A percentile compares a stretch with the other conserved stretches of the same genome.
These are phyloP conservation scores for Rosa rugosa DNA, from an alignment of 306 rosid genomes.

Conservation along the genomic window DNA sequence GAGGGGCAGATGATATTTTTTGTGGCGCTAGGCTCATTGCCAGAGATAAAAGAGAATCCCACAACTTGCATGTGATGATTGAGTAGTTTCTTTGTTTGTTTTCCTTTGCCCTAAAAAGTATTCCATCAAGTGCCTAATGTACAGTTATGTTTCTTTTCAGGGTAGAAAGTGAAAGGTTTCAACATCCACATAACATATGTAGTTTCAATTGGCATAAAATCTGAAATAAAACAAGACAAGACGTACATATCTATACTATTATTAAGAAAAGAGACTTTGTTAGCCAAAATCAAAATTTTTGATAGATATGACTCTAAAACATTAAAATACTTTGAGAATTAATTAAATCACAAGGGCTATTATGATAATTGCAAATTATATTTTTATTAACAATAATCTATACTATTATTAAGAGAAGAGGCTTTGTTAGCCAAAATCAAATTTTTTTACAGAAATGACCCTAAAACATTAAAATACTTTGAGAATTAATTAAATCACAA, in stretches of 20 bases:
- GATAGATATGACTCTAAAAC: no score
- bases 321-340: no score
- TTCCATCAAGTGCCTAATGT: background rate
- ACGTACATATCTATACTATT: background rate
- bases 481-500: no score
- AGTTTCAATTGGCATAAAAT: slow-evolving; percentile 4
- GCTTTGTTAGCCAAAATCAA: no score
- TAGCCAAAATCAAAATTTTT: no score
- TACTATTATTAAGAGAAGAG: no score
- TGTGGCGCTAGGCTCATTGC: slow-evolving; percentile 20
- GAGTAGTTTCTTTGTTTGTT: slow-evolving; percentile 10
- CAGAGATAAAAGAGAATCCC: slow-evolving; percentile 5
- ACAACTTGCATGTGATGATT: slow-evolving; percentile 11
- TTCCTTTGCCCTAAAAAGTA: background rate
- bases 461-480: no score
- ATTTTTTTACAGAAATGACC: no score
- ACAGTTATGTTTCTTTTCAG: slow-evolving; percentile 4
- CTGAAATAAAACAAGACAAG: slow-evolving; percentile 13
- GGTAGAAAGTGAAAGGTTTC: slow-evolving; percentile 24
- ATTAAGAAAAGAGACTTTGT: no score
- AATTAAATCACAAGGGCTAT: no score
- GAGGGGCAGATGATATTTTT: background rate
- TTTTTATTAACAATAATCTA: no score
- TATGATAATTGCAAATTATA: no score
- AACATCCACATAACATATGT: background rate